These are phyloP conservation scores for Aspergillus baeticus DNA, from an alignment of 495 filamentous ascomycete genomes.

Conservation along the genomic window DNA sequence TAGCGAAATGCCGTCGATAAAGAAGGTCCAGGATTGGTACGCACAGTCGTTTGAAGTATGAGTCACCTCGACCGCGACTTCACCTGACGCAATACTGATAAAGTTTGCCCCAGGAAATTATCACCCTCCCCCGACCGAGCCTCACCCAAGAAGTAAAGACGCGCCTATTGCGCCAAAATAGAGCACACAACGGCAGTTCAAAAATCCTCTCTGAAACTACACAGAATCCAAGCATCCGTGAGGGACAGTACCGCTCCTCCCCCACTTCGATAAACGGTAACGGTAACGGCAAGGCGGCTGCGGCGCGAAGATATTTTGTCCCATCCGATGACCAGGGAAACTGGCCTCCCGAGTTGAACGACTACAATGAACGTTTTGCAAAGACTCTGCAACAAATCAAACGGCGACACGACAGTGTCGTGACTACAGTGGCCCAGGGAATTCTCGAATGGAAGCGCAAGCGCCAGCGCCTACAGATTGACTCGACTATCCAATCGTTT, in stretches of 20 bases:
- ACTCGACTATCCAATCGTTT: conserved; percentile 93
- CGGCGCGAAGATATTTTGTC: conserved; percentile 78
- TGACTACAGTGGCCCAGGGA: conserved; percentile 91
- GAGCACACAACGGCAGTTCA: conserved; percentile 54
- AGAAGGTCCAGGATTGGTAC: conserved; percentile 95
- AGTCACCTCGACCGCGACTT: conserved; percentile 9
- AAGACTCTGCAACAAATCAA: conserved; percentile 88
- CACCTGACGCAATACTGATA: not conserved
- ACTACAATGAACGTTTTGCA: conserved; percentile 90
- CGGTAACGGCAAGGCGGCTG: conserved; percentile 41
- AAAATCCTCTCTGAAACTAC: conserved; percentile 78
- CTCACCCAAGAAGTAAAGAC: conserved; percentile 76
- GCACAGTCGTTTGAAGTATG: conserved; percentile 97
- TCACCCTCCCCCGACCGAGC: conserved; percentile 71
- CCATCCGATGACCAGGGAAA: conserved; percentile 83
- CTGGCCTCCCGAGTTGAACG: conserved; percentile 92
- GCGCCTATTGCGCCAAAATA: conserved; percentile 71
- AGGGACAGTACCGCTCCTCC: conserved; percentile 83
- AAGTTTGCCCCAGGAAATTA: conserved; percentile 78
- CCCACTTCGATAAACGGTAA: conserved; percentile 49
- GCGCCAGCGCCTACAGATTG: conserved; percentile 96
- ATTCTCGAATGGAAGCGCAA: conserved; percentile 97
- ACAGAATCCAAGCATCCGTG: conserved; percentile 82
- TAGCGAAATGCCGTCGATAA: conserved; percentile 97
- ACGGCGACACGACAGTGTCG: conserved; percentile 91